Percentiles rank a stretch among this genome's conserved stretches.
Conservation (phyloP, 2,329 filamentous ascomycete genomes). For the Penicillium sp. region DNA sequence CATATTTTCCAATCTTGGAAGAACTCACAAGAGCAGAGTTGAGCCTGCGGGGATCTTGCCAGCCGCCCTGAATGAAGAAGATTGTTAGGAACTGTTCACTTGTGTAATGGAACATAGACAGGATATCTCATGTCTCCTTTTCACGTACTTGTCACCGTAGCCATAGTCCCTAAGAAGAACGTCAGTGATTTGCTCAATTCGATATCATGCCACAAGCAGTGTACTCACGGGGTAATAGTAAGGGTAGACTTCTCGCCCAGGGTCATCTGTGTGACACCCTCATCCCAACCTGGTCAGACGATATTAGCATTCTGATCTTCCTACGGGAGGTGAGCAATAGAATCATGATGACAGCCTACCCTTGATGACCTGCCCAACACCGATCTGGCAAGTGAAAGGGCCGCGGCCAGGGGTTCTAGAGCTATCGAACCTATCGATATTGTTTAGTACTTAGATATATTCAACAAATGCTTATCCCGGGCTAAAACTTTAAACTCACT, state of each 20-base stretch:
- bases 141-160: conserved; percentile 38
- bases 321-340: no score
- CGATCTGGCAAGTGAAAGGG: conserved; percentile 72
- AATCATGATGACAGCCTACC: conserved; percentile 51
- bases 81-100: conserved; percentile 6
- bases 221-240: conserved; percentile 67
- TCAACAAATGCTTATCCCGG: not conserved
- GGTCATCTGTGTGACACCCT: conserved; percentile 78
- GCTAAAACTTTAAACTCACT: conserved; percentile 50
- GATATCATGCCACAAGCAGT: not conserved
- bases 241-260: conserved; percentile 83
- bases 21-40: conserved; percentile 73
- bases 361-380: conserved; percentile 77
- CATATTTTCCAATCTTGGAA: conserved; percentile 1
- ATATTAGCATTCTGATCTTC: not conserved
- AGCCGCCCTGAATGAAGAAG: conserved; percentile 8
- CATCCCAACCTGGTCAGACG: conserved; percentile 62
- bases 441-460: not conserved
- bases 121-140: not conserved
- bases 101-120: not conserved
- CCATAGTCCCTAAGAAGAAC: conserved; percentile 28
- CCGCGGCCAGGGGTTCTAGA: conserved; percentile 64
- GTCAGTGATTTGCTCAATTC: not conserved
- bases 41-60: conserved; percentile 64
- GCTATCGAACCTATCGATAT: conserved; percentile 70